Evolutionary conservation across 2,329 filamentous ascomycete genomes (phyloP), one percentile per base, ranked within the genome.

Genomic region (Fusarium domesticum): DNA sequence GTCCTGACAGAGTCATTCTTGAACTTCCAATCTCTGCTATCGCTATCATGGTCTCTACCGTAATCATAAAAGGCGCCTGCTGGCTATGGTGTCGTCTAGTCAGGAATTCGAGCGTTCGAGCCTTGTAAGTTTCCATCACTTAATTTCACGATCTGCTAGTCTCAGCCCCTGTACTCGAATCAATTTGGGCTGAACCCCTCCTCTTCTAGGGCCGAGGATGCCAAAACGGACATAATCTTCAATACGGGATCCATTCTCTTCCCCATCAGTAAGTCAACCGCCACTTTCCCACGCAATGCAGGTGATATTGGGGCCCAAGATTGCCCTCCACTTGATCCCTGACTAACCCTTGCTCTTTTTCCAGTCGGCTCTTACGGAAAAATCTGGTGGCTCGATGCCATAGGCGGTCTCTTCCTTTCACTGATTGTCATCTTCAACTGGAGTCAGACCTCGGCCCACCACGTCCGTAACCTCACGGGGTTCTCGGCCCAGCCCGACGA

Each of bases 81-180:
- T 96, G 88, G 87, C 62, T 95, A 31, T 95, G 87, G 87, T 95
- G 88, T 64, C 85, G 89, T 6, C 66, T 93, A 25, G 87, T 95
- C 53, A 88, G 82, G 56, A 95, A 95, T 64, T 90, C 86, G 3
- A 89, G 84, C 50, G 89, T 95, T 5, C 88, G 91, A 63, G 89
- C 89, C 2, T 71, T 95, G 54, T 78, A 64, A 64, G 76, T 70
- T 20, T 12, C 8, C 25, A n/a, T 46, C 37, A 30, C 28, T 12
- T 33, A n/a, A 25, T 35, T 38, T 17, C 43, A 36, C 38, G 14
- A 12, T 28, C 14, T 28, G 14, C 7, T 10, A 12, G 23, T 12
- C 23, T 28, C 23, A 12, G 23, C 14, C 23, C 8, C 3, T 10
- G n/a, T n/a, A n/a, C n/a, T n/a, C n/a, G n/a, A n/a, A n/a, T n/a